phyloP scores from a whole-genome alignment of 2,329 filamentous ascomycete species.

The Trichoderma simmonsii region DNA sequence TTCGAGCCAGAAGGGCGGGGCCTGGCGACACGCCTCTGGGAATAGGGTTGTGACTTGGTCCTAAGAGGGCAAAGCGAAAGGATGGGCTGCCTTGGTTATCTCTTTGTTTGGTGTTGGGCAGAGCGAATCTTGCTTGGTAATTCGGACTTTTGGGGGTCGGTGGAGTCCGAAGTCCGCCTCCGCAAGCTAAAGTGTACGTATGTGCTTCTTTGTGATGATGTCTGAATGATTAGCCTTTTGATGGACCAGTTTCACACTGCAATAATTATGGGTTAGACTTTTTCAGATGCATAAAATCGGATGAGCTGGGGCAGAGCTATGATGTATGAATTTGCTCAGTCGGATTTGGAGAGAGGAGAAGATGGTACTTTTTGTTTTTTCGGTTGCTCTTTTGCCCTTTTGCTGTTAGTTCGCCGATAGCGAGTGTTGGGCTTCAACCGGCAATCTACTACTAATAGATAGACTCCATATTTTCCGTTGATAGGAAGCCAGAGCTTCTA shows the following conservation, averaged over 20 bases:
- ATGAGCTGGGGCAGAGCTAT: background rate
- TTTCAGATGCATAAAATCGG: background rate
- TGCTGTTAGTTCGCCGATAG: background rate
- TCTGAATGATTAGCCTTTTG: background rate
- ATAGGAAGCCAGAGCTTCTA: background rate
- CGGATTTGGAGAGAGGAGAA: background rate
- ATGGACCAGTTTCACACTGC: background rate
- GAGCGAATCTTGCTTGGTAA: constrained; percentile 11
- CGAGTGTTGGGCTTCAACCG: background rate
- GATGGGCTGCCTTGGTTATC: background rate
- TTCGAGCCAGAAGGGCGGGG: background rate
- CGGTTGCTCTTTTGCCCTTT: background rate
- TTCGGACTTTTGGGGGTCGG: constrained; percentile 5
- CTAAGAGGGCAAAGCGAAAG: background rate
- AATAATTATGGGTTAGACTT: background rate
- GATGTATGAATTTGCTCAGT: background rate
- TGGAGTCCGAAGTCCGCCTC: constrained; percentile 19
- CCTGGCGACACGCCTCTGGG: background rate
- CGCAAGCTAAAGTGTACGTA: background rate
- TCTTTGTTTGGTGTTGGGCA: background rate
- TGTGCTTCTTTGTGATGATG: background rate
- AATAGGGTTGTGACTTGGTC: background rate
- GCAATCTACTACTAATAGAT: background rate
- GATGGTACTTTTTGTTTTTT: background rate
- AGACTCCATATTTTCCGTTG: background rate